Conservation (phyloP, 1,284 basidiomycete species). For the Moniliophthora roreri region DNA sequence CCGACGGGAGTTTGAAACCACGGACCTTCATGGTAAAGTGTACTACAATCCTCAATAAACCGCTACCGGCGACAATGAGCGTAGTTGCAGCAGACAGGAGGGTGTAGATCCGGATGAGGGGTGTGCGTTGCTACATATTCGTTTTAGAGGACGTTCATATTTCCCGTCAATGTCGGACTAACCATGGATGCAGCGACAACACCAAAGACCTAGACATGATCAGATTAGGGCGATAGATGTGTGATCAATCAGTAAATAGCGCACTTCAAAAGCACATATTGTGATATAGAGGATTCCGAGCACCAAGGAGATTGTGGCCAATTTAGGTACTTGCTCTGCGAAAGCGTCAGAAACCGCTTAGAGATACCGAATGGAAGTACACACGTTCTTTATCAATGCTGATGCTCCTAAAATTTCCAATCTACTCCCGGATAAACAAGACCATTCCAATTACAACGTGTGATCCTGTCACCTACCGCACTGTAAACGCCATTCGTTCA, state of each 20-base stretch:
- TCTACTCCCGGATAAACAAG: conserved; percentile 33
- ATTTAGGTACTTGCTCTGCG: conserved; percentile 43
- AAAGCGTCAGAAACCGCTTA: background rate
- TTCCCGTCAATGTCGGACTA: conserved; percentile 23
- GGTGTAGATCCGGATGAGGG: conserved; percentile 56
- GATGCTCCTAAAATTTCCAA: conserved; percentile 58
- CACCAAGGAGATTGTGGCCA: conserved; percentile 60
- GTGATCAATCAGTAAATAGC: background rate
- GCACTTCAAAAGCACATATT: conserved; percentile 52
- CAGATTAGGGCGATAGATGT: background rate
- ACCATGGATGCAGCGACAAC: conserved; percentile 55
- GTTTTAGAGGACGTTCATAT: conserved; percentile 2
- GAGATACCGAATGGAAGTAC: conserved; percentile 21
- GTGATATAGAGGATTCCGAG: conserved; percentile 56
- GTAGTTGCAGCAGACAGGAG: conserved; percentile 51
- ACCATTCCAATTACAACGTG: background rate
- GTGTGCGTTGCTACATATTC: conserved; percentile 53
- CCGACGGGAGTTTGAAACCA: conserved; percentile 11
- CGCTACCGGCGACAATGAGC: conserved; percentile 51
- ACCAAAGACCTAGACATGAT: conserved; percentile 39
- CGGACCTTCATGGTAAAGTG: conserved; percentile 70
- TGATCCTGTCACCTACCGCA: conserved; percentile 42
- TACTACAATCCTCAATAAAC: conserved; percentile 55
- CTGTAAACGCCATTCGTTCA: conserved; percentile 30
- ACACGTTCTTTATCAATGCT: conserved; percentile 46